Base-by-base conservation (phyloP, 345 rosid genomes). In the Euphorbia tirucalli region DNA sequence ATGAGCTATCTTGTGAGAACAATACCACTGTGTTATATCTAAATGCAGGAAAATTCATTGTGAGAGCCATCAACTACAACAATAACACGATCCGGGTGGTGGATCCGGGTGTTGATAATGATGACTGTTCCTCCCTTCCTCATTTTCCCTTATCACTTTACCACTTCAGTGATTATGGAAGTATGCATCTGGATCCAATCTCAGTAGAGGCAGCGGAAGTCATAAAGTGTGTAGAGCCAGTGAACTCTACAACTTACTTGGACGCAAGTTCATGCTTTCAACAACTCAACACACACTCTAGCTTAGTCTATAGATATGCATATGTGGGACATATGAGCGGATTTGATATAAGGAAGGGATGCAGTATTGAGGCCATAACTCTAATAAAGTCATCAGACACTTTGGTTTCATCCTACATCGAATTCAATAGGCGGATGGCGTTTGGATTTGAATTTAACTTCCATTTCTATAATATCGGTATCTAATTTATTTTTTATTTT, bases 371-470 rank as follows among this genome's bases (percentile, higher is more conserved):
- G 11, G 28, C 0, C 15, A 22, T 28, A 11, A 16, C 16, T 1
- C 52, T 46, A 46, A n/a, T 31, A 30, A 24, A 30, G 2, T 58
- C 71, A 52, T 5, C 1, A 9, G 31, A 11, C 25, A 7, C 13
- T 52, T 1, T 1, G 0, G 5, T 30, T 18, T 52, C 7, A 9
- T 54, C 50, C 4, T 68, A 52, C 16, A 6, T 32, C 13, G 61
- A 35, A 31, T 19, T 54, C n/a, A 49, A 22, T 60, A 21, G 13
- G 18, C 27, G 13, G 1, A 46, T 59, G 30, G 71, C 61, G 0
- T 14, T 32, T 21, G 71, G 61, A 19, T 68, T 68, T 35, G 71
- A 68, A 59, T 61, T 68, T 54, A n/a, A n/a, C n/a, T 32, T 19
- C 22, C 52, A 35, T 35, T 35, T 35, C 39, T n/a, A n/a, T n/a